A percentile compares a stretch with the other conserved stretches of the same genome.
Evolutionary conservation across 352 stramenopile species (phyloP).

Genomic region (Globisporangium carolinianum): DNA sequence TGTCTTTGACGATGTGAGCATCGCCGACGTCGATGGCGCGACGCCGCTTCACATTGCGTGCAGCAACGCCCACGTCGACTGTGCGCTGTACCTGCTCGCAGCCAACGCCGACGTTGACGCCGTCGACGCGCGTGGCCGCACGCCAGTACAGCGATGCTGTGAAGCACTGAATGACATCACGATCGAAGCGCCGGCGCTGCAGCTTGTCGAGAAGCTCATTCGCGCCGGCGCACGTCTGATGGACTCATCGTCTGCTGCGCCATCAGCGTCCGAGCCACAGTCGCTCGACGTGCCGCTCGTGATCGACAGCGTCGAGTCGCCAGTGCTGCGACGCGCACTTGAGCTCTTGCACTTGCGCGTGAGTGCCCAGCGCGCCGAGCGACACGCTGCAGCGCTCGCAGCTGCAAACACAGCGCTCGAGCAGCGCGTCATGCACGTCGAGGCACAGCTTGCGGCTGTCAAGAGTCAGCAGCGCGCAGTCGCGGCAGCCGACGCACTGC

Average conservation of each 20-base stretch:
- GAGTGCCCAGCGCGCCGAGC: constrained; percentile 12
- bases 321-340: constrained; percentile 39
- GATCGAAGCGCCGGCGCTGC: constrained; percentile 16
- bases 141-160: constrained; percentile 39
- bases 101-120: constrained; percentile 40
- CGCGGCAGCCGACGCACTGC: background rate
- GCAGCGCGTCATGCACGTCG: background rate
- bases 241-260: background rate
- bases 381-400: background rate
- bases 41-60: constrained; percentile 63
- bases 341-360: constrained; percentile 50
- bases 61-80: constrained; percentile 25
- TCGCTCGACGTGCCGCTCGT: constrained; percentile 10
- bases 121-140: constrained; percentile 21
- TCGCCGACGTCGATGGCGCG: constrained; percentile 30
- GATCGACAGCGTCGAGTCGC: constrained; percentile 43
- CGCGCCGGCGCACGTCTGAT: constrained; percentile 1
- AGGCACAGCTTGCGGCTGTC: constrained; percentile 1
- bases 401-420: background rate
- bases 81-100: constrained; percentile 53
- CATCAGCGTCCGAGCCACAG: too few relatives aligned
- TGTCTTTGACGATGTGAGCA: constrained; percentile 46
- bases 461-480: background rate
- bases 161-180: constrained; percentile 35
- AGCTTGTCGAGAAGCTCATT: constrained; percentile 8